These are phyloP conservation scores for Trichophyton mentagrophytes DNA, from an alignment of 2,329 filamentous ascomycete species.

Conservation along the genomic window DNA sequence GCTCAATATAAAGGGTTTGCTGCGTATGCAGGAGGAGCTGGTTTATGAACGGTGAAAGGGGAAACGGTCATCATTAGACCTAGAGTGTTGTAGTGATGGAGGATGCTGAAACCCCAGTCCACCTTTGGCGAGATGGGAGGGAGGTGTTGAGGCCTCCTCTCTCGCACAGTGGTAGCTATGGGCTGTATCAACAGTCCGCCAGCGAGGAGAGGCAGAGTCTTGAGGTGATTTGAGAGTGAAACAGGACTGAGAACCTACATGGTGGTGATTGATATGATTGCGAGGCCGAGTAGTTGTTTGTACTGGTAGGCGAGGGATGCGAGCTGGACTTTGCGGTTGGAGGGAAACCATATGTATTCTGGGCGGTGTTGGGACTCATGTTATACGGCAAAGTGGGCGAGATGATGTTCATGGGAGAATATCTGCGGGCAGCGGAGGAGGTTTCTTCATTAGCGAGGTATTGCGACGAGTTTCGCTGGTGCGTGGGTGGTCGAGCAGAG, in stretches of 20 bases:
- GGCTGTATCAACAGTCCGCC: neutral
- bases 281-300: slow-evolving; percentile 43
- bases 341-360: slow-evolving; percentile 43
- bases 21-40: neutral
- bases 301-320: slow-evolving; percentile 69
- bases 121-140: neutral
- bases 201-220: neutral
- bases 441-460: slow-evolving; percentile 63
- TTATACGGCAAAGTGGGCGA: slow-evolving; percentile 71
- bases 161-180: neutral
- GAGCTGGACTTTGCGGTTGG: slow-evolving; percentile 35
- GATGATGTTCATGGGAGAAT: slow-evolving; percentile 88
- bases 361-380: slow-evolving; percentile 46
- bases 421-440: slow-evolving; percentile 64
- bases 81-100: neutral
- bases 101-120: neutral
- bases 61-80: neutral
- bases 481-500: slow-evolving; percentile 65
- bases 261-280: slow-evolving; percentile 49
- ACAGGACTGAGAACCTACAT: slow-evolving; percentile 29
- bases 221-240: neutral
- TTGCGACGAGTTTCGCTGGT: slow-evolving; percentile 58
- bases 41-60: neutral
- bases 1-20: neutral
- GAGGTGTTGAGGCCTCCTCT: neutral